Conservation (phyloP, 768 basidiomycete genomes). For the Phaffia tasmanica region DNA sequence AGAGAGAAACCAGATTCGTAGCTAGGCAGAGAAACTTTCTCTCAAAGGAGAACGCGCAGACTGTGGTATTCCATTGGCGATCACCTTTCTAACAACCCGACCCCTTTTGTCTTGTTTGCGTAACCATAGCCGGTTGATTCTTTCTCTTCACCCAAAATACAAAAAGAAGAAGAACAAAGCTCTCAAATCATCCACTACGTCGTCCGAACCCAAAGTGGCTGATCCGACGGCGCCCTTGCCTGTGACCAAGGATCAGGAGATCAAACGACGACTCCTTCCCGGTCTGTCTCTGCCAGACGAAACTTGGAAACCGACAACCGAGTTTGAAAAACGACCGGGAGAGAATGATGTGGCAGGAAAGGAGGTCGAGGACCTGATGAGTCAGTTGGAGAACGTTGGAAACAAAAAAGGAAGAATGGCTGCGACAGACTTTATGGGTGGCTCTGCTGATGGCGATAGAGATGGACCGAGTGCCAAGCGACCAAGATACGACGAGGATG, state of each 20-base stretch:
- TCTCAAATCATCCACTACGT: constrained; percentile 35
- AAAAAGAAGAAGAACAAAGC: constrained; percentile 56
- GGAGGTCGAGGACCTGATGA: constrained; percentile 84
- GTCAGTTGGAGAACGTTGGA: constrained; percentile 56
- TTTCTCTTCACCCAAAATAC: constrained; percentile 90
- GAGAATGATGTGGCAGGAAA: constrained; percentile 35
- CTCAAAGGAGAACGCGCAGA: background rate
- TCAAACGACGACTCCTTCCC: constrained; percentile 52
- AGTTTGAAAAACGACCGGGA: constrained; percentile 28
- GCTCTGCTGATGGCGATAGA: constrained; percentile 9
- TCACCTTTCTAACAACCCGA: background rate
- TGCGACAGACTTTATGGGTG: constrained; percentile 31
- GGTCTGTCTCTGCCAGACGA: constrained; percentile 73
- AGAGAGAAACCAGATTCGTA: background rate
- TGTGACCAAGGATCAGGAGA: constrained; percentile 26
- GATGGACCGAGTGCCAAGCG: constrained; percentile 30
- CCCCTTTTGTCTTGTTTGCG: background rate
- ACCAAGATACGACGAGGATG: constrained; percentile 5
- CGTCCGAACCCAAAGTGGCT: constrained; percentile 6
- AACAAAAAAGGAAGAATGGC: constrained; percentile 47
- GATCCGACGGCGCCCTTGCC: constrained; percentile 32
- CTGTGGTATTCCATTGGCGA: background rate
- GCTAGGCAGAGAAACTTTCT: background rate
- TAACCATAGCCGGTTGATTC: constrained; percentile 55
- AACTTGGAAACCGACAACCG: constrained; percentile 48